These are phyloP conservation scores for Microbotryum saponariae DNA, from an alignment of 1,284 basidiomycete species.

Conservation along the genomic window DNA sequence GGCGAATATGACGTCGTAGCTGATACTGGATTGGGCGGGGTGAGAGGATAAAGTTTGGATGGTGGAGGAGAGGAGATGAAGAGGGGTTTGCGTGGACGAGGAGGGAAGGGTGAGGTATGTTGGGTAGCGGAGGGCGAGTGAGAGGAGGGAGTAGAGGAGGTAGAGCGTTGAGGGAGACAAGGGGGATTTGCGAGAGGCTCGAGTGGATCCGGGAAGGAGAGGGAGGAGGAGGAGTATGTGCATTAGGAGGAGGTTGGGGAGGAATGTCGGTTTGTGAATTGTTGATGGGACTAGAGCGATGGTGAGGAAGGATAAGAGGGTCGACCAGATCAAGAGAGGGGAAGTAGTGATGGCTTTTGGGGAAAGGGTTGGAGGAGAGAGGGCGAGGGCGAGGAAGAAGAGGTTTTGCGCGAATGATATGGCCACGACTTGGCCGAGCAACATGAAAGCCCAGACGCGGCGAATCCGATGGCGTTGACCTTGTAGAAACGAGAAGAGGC, in stretches of 20 bases:
- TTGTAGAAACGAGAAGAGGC: slow-evolving; percentile 10
- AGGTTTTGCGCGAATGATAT: slow-evolving; percentile 61
- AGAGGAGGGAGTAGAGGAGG: slow-evolving; percentile 41
- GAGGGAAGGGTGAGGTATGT: slow-evolving; percentile 31
- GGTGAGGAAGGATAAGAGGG: slow-evolving; percentile 49
- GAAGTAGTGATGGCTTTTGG: slow-evolving; percentile 9
- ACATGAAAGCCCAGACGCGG: slow-evolving; percentile 61
- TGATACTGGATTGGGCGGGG: slow-evolving; percentile 59
- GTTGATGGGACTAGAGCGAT: slow-evolving; percentile 51
- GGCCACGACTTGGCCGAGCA: slow-evolving; percentile 65
- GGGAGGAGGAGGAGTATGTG: slow-evolving; percentile 56
- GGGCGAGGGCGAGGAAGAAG: slow-evolving; percentile 54
- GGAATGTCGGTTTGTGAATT: slow-evolving; percentile 47
- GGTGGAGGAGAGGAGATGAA: background rate
- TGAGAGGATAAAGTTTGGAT: slow-evolving; percentile 48
- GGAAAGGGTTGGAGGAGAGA: slow-evolving; percentile 15
- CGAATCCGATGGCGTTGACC: slow-evolving; percentile 50
- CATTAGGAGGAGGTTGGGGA: slow-evolving; percentile 57
- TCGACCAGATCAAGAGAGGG: slow-evolving; percentile 38
- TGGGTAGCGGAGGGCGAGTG: slow-evolving; percentile 45
- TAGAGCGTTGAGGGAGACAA: slow-evolving; percentile 41
- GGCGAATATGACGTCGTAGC: slow-evolving; percentile 54
- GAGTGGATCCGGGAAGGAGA: slow-evolving; percentile 41
- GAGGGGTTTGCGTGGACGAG: background rate
- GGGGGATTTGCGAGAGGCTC: slow-evolving; percentile 24